Base-by-base conservation (phyloP, 176 grass and related monocot genomes). In the Musa acuminata region DNA sequence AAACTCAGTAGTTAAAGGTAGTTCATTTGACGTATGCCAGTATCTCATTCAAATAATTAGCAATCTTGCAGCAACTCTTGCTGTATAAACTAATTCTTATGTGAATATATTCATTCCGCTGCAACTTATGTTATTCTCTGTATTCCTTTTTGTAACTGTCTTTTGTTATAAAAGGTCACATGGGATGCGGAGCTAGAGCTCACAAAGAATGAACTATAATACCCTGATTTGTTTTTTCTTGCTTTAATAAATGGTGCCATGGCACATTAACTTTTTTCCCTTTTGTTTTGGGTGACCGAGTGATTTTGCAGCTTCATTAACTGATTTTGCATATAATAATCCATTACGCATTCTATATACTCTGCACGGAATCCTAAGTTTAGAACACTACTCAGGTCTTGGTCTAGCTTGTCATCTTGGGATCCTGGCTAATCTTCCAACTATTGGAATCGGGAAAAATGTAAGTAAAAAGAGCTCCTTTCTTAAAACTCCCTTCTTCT, bases 351-450 rank as follows among this genome's bases (percentile, higher is more conserved):
- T 59, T 9, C 14, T 8, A n/a, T 59, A n/a, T 59, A 59, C 57
- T 20, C 57, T 35, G 29, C 29, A 35, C 5, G n/a, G 14, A 77
- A 1, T 77, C 0, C 22, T 77, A 71, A 62, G 51, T 78, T 57
- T 52, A 55, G 55, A 35, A 29, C 62, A 13, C 81, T 67, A 24
- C 52, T n/a, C 87, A 98, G 94, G 94, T 83, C 93, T 93, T 85
- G 94, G 90, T 89, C 91, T 98, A 80, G 94, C 94, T 75, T 98
- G 87, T 75, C 94, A 98, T 91, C 71, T 98, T 19, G 94, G 90
- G 13, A 80, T 98, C 57, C 87, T 93, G 73, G 90, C 82, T 75
- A 78, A 85, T 62, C 55, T 93, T 52, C 88, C 88, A 2, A 82
- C 94, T 72, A 87, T 98, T 49, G 90, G 94, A 10, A 79, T 98